Base-by-base conservation (phyloP, 2,329 filamentous ascomycete species). In the Lachnellula subtilissima region DNA sequence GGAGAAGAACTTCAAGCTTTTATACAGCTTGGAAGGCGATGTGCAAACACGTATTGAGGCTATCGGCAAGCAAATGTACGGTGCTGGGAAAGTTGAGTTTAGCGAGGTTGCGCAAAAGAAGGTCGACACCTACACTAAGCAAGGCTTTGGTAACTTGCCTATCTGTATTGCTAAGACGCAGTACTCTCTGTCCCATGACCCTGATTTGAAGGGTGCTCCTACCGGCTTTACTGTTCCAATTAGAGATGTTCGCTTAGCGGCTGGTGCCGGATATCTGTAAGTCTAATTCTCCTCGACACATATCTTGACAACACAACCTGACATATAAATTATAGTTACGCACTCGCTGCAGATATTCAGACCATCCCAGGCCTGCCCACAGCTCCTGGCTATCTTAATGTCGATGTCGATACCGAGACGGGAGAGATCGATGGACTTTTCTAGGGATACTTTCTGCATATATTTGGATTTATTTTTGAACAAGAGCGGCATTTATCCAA, bases 121-220 rank as follows among this genome's bases (percentile, higher is more conserved):
- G 83, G 88, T 97, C 62, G 92, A 97, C 70, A 92, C 87, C 7
- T 99, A 97, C 75, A 92, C 89, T 35, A 84, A 85, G 70, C 94
- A 97, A 74, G 94, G 94, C 47, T 95, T 93, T 67, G 88, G 88
- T 22, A 91, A 96, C 73, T 78, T 99, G 62, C 94, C 94, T 37
- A 96, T 97, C 69, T 99, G 94, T 73, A 84, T 97, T 63, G 94
- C 94, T 60, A 99, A 99, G 85, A 99, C 94, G 14, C 94, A 99
- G 74, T 99, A 99, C 78, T 96, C 90, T 36, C 81, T 99, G 49
- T 94, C 88, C 56, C 93, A 97, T 73, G 91, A 99, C 72, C 88
- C 93, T 2, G 85, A 89, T 11, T 80, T 97, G 66, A 99, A 99
- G 82, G 94, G 94, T 60, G 94, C 94, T 8, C 94, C 94, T 23